Evolutionary conservation across 2,329 filamentous ascomycete genomes (phyloP).

Genomic region (Grosmannia penicillata): DNA sequence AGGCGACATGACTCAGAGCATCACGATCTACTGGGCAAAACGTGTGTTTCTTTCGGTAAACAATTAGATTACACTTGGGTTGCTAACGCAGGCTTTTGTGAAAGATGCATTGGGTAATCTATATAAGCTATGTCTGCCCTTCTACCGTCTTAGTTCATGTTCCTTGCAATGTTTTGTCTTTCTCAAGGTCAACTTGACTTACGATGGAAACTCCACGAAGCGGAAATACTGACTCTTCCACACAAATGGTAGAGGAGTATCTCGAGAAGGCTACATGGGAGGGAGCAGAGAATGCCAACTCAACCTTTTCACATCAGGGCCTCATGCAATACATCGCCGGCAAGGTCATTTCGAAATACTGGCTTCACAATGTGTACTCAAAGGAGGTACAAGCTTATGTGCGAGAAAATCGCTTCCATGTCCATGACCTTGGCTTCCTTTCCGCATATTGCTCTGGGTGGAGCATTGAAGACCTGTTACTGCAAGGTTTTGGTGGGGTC

Average conservation of each 20-base stretch:
- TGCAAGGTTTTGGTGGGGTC: background rate
- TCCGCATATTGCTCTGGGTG: background rate
- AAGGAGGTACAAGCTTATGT: background rate
- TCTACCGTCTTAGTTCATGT: too few species aligned
- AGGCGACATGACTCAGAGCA: too few species aligned
- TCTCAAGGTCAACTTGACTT: too few species aligned
- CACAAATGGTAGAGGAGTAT: background rate
- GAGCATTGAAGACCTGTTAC: background rate
- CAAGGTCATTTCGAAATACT: background rate
- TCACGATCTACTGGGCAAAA: too few species aligned
- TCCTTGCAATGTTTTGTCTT: too few species aligned
- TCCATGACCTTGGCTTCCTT: slow-evolving; percentile 1
- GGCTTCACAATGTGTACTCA: background rate
- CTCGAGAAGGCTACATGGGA: background rate
- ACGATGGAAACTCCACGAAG: too few species aligned
- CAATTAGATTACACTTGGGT: too few species aligned
- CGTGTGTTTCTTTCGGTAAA: too few species aligned
- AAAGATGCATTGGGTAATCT: too few species aligned
- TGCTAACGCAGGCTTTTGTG: too few species aligned
- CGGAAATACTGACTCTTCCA: too few species aligned
- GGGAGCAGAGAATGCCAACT: slow-evolving; percentile 1
- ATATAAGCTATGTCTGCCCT: too few species aligned
- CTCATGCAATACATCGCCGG: background rate
- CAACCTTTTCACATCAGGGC: slow-evolving; percentile 1
- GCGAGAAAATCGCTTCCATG: background rate